Evolutionary conservation across 1,284 basidiomycete species (phyloP).

Genomic region (Cryptococcus depauperatus): DNA sequence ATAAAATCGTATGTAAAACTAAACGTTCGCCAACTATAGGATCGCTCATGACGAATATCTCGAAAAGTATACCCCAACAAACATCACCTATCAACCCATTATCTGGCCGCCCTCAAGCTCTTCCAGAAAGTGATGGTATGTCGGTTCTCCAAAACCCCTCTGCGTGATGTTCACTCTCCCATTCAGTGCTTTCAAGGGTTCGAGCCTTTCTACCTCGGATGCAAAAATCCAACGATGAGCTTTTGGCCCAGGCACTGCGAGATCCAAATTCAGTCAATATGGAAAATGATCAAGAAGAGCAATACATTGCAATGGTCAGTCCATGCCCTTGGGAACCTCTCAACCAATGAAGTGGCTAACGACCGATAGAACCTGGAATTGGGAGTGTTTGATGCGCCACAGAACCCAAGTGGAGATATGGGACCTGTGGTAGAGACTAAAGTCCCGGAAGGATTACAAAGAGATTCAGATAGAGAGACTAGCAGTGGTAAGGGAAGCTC

Average conservation of each 20-base stretch:
- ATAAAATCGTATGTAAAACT: no score
- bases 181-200: conserved; percentile 27
- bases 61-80: not conserved
- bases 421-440: conserved; percentile 24
- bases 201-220: conserved; percentile 36
- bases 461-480: conserved; percentile 10
- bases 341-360: conserved; percentile 4
- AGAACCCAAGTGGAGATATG: conserved; percentile 16
- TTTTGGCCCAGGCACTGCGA: conserved; percentile 18
- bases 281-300: conserved; percentile 21
- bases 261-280: conserved; percentile 29
- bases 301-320: conserved; percentile 32
- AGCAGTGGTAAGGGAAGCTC: conserved; percentile 6
- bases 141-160: not conserved
- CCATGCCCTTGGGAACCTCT: conserved; percentile 1
- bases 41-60: no score
- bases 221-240: conserved; percentile 24
- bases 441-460: conserved; percentile 10
- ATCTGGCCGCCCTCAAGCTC: conserved; percentile 7
- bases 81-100: conserved; percentile 7
- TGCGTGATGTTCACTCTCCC: not conserved
- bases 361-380: conserved; percentile 27
- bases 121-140: conserved; percentile 19
- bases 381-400: conserved; percentile 34
- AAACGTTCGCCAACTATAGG: no score